phyloP scores from a whole-genome alignment of 1,284 basidiomycete genomes.

The Melanopsichium pennsylvanicum region DNA sequence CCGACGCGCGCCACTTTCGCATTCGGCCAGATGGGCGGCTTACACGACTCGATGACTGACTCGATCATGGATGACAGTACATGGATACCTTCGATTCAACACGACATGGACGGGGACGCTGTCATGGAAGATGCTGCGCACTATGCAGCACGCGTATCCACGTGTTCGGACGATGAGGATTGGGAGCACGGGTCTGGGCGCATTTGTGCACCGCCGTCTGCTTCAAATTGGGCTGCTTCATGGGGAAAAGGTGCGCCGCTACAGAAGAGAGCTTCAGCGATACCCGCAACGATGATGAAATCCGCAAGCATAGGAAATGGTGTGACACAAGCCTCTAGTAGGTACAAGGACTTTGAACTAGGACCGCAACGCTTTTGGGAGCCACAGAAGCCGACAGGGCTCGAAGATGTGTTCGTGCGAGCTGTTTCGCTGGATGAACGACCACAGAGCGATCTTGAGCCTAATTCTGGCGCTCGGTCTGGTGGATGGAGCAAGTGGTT shows the following conservation, averaged over 20 bases:
- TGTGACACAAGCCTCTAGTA: too few species aligned
- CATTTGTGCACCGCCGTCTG: not conserved
- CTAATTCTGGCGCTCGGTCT: not conserved
- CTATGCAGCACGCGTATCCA: slow-evolving; percentile 14
- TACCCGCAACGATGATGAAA: too few species aligned
- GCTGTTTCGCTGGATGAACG: slow-evolving; percentile 31
- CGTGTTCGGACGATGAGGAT: slow-evolving; percentile 16
- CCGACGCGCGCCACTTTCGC: not conserved
- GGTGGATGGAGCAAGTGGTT: slow-evolving; percentile 40
- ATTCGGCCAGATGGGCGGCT: not conserved
- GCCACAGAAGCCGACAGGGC: slow-evolving; percentile 46
- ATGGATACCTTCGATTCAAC: not conserved
- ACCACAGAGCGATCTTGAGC: not conserved
- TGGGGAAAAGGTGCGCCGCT: too few species aligned
- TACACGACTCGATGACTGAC: not conserved
- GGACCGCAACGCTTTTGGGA: slow-evolving; percentile 55
- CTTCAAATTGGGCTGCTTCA: too few species aligned
- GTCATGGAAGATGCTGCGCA: slow-evolving; percentile 34
- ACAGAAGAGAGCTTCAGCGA: too few species aligned
- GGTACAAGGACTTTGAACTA: slow-evolving; percentile 31
- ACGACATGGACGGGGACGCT: slow-evolving; percentile 31
- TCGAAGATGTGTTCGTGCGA: slow-evolving; percentile 54
- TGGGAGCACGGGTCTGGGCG: slow-evolving; percentile 1
- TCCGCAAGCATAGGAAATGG: too few species aligned
- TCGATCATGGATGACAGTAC: not conserved